These are phyloP conservation scores for Solanum pennellii DNA, from an alignment of 257 asterid species.

Conservation along the genomic window DNA sequence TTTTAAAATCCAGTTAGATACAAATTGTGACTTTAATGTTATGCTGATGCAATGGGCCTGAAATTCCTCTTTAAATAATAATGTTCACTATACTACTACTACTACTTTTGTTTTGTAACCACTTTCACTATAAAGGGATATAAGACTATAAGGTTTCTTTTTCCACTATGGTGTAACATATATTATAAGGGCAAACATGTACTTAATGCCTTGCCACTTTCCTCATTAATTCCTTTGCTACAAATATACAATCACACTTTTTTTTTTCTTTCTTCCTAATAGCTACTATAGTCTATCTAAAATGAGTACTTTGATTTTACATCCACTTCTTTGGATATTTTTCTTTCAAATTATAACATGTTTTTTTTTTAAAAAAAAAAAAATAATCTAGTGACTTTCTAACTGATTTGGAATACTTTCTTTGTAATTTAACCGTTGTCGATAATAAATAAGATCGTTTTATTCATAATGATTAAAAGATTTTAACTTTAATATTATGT, in stretches of 20 bases:
- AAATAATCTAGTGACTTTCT: background rate
- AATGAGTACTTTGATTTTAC: background rate
- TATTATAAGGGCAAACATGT: conserved; percentile 22
- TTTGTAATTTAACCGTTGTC: background rate
- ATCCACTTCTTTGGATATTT: background rate
- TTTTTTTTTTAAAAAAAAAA: background rate
- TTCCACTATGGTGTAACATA: conserved; percentile 3
- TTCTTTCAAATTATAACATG: background rate
- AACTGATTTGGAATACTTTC: background rate
- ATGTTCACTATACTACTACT: background rate
- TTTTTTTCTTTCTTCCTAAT: background rate
- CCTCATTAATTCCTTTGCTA: background rate
- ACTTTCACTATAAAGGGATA: conserved; percentile 16
- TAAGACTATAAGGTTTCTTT: conserved; percentile 3
- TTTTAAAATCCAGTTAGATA: background rate
- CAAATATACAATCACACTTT: background rate
- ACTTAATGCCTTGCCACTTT: background rate
- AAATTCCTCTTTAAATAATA: background rate
- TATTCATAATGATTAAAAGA: too few relatives aligned
- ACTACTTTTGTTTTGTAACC: background rate
- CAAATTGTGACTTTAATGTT: conserved; percentile 11
- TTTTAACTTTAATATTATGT: too few relatives aligned
- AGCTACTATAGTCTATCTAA: background rate
- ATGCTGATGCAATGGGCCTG: conserved; percentile 3
- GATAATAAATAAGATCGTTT: background rate